Conservation (phyloP, 257 asterid genomes). For the Solanum microdontum region DNA sequence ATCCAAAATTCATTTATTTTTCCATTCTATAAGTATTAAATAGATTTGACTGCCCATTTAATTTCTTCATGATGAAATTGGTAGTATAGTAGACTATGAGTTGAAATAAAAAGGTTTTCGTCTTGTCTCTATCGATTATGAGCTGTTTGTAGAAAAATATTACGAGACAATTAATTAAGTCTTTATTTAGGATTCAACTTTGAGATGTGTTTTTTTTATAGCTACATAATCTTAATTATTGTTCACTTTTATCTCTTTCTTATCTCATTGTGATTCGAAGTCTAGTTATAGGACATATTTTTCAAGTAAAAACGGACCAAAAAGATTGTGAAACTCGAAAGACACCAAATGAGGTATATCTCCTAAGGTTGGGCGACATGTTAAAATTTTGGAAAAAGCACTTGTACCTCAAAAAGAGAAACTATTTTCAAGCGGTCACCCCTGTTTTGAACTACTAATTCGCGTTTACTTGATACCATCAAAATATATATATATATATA, state of each 20-base stretch:
- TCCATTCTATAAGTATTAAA: neutral
- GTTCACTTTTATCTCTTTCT: neutral
- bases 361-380: neutral
- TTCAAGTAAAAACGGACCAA: neutral
- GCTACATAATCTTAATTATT: neutral
- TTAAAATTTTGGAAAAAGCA: neutral
- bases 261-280: neutral
- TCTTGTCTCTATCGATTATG: neutral
- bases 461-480: rapidly evolving
- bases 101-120: neutral
- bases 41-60: neutral
- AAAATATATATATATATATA: too few species aligned
- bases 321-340: neutral
- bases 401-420: neutral
- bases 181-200: neutral
- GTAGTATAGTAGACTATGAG: neutral
- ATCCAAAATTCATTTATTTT: neutral
- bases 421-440: neutral
- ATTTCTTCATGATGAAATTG: neutral
- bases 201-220: neutral
- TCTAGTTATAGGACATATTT: neutral
- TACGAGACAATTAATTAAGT: neutral
- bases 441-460: too few species aligned
- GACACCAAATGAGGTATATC: neutral
- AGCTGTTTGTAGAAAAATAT: neutral